Evolutionary conservation across 2,329 filamentous ascomycete genomes (phyloP).

Genomic region (Pseudogymnoascus sp.): DNA sequence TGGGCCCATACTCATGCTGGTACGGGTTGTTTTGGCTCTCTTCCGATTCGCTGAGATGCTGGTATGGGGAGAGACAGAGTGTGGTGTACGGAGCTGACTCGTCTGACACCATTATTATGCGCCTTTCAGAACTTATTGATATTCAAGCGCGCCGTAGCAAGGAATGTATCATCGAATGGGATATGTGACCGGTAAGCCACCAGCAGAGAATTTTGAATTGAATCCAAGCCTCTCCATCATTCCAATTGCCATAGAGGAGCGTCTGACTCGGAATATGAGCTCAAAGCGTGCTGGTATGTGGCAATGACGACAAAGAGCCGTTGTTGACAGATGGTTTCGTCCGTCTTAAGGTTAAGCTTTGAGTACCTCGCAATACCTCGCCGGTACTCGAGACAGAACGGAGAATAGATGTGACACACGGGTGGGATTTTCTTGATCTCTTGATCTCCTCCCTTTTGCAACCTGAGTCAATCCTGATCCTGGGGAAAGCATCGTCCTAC

Average conservation of each 20-base stretch:
- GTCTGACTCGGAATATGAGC: neutral
- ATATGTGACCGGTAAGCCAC: neutral
- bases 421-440: neutral
- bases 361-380: neutral
- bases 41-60: neutral
- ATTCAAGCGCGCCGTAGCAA: neutral
- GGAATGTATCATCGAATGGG: neutral
- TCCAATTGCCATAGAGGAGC: neutral
- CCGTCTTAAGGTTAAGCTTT: neutral
- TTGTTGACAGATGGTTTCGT: neutral
- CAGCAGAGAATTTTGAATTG: neutral
- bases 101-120: conserved; percentile 6
- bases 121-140: neutral
- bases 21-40: neutral
- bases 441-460: neutral
- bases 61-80: neutral
- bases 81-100: neutral
- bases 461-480: neutral
- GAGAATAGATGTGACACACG: neutral
- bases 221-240: neutral
- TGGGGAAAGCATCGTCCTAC: neutral
- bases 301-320: neutral
- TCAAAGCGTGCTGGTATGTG: neutral
- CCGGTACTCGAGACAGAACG: neutral
- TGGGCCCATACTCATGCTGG: neutral